Conservation (phyloP, 768 basidiomycete genomes). For the Collybia nuda region DNA sequence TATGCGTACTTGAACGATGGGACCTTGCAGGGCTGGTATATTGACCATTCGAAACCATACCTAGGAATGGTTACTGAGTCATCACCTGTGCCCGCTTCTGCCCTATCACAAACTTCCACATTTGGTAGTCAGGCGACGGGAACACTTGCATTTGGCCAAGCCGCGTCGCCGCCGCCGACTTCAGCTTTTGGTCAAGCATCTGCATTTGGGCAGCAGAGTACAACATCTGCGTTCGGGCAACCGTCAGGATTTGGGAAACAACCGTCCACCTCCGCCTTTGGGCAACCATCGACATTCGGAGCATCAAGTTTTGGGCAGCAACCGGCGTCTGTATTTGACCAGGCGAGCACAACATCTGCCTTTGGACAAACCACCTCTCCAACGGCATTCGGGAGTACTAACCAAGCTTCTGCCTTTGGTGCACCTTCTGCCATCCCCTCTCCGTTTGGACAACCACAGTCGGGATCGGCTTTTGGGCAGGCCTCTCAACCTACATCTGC, state of each 20-base stretch:
- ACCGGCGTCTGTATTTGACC: slow-evolving; percentile 24
- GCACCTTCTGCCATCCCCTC: slow-evolving; percentile 6
- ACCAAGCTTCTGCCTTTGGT: slow-evolving; percentile 15
- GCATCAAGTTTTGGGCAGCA: slow-evolving; percentile 9
- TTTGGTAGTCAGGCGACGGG: not conserved
- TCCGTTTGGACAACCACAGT: slow-evolving; percentile 19
- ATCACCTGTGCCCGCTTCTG: slow-evolving; percentile 10
- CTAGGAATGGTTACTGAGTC: slow-evolving; percentile 45
- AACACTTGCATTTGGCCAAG: slow-evolving; percentile 21
- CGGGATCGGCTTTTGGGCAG: slow-evolving; percentile 25
- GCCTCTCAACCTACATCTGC: slow-evolving; percentile 18
- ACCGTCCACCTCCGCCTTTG: slow-evolving; percentile 26
- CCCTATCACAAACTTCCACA: slow-evolving; percentile 5
- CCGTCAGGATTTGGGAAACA: slow-evolving; percentile 14
- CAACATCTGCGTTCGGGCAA: slow-evolving; percentile 16
- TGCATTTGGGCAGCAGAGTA: slow-evolving; percentile 21
- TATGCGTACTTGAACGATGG: slow-evolving; percentile 81
- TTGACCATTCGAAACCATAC: slow-evolving; percentile 62
- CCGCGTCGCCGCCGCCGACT: slow-evolving; percentile 6
- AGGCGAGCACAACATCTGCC: slow-evolving; percentile 19
- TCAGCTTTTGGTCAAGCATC: slow-evolving; percentile 18
- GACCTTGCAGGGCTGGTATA: slow-evolving; percentile 70
- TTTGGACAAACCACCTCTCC: slow-evolving; percentile 25
- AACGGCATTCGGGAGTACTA: not conserved
- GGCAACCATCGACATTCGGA: slow-evolving; percentile 19